A percentile compares a stretch with the other conserved stretches of the same genome.
These are phyloP conservation scores for Alternaria ventricosa DNA, from an alignment of 2,329 filamentous ascomycete species.

Conservation along the genomic window DNA sequence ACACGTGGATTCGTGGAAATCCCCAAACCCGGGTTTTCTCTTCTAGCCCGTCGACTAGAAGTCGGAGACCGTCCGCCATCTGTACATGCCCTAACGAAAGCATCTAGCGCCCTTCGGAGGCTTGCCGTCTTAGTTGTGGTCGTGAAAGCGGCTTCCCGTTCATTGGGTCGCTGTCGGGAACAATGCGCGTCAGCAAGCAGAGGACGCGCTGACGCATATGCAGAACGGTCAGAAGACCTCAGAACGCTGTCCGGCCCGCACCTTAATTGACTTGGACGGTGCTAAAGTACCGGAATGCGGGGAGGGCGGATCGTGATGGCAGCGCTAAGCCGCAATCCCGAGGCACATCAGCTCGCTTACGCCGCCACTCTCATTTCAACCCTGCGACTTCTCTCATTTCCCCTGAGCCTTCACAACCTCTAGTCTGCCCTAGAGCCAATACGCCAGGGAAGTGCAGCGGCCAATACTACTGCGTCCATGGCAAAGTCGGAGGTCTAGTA, in stretches of 20 bases:
- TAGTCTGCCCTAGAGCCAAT: slow-evolving; percentile 1
- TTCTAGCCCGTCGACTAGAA: neutral
- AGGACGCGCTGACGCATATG: neutral
- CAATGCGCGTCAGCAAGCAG: neutral
- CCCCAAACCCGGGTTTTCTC: neutral
- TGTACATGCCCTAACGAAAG: neutral
- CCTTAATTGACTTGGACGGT: slow-evolving; percentile 11
- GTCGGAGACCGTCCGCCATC: neutral
- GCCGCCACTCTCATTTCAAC: slow-evolving; percentile 6
- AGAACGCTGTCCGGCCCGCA: slow-evolving; percentile 15
- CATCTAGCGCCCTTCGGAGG: slow-evolving; percentile 6
- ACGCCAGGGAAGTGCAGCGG: slow-evolving; percentile 1
- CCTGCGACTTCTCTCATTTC: slow-evolving; percentile 15
- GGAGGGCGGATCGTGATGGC: slow-evolving; percentile 9
- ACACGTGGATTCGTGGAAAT: slow-evolving; percentile 12
- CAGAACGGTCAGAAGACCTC: slow-evolving; percentile 11
- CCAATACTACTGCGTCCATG: neutral
- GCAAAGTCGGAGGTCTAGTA: neutral
- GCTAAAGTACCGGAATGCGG: slow-evolving; percentile 11
- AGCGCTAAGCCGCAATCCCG: neutral
- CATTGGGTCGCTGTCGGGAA: slow-evolving; percentile 17
- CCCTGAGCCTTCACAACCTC: slow-evolving; percentile 10
- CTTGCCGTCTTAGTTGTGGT: slow-evolving; percentile 9
- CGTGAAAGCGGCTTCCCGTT: neutral
- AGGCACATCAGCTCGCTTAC: slow-evolving; percentile 13